A percentile compares a stretch with the other conserved stretches of the same genome.
phyloP scores from a whole-genome alignment of 1,139 yeast species.

The Hyphopichia wangnamkhiaoensis region DNA sequence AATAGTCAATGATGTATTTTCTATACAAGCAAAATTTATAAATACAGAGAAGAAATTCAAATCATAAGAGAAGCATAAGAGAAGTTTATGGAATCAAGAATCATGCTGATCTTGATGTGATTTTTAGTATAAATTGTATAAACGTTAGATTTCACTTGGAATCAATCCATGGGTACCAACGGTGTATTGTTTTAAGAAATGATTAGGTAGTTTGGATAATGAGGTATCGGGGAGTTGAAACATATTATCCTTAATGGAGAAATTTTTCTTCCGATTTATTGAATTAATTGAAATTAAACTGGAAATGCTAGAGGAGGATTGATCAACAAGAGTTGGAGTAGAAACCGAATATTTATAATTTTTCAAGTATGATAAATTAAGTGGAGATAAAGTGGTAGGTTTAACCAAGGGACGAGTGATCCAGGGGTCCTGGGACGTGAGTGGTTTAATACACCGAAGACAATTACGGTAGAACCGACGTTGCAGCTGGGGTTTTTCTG shows the following conservation, averaged over 20 bases:
- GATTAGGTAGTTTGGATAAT: conserved; percentile 35
- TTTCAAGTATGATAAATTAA: conserved; percentile 25
- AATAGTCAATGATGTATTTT: not conserved
- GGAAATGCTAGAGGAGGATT: conserved; percentile 4
- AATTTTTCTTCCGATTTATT: conserved; percentile 13
- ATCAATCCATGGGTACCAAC: conserved; percentile 47
- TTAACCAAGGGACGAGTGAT: conserved; percentile 48
- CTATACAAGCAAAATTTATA: no score
- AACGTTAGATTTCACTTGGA: conserved; percentile 25
- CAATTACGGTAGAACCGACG: conserved; percentile 54
- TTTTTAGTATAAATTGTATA: no score
- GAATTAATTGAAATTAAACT: conserved; percentile 8
- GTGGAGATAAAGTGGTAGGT: conserved; percentile 40
- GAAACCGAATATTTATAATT: conserved; percentile 20
- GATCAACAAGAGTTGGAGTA: conserved; percentile 3
- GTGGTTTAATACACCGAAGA: conserved; percentile 57
- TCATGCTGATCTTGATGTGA: no score
- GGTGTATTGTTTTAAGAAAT: conserved; percentile 39
- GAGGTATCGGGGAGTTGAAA: conserved; percentile 29
- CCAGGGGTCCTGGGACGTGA: conserved; percentile 57
- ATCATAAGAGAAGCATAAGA: no score
- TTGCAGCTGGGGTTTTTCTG: conserved; percentile 37
- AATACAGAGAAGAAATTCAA: no score
- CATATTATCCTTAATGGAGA: conserved; percentile 17
- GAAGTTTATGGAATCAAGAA: not conserved